Conservation (phyloP, 192 early-diverging fungal species). For the Irineochytrium annulatum region DNA sequence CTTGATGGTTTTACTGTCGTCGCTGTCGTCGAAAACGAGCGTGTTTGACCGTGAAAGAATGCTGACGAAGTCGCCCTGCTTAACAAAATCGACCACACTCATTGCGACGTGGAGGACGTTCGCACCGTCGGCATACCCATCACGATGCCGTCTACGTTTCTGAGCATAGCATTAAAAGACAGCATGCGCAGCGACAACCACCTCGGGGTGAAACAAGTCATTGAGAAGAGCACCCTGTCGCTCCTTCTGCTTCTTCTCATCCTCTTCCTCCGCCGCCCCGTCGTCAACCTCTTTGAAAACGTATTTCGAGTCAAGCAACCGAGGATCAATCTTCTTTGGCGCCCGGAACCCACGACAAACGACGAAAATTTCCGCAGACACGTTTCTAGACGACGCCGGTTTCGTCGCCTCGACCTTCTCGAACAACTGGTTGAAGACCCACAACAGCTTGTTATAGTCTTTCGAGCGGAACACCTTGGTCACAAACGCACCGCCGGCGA, state of each 20-base stretch:
- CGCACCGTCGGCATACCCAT: constrained; percentile 96
- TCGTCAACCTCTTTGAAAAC: constrained; percentile 92
- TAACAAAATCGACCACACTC: constrained; percentile 77
- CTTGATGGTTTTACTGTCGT: constrained; percentile 49
- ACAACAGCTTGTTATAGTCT: constrained; percentile 98
- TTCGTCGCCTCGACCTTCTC: constrained; percentile 96
- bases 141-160: constrained; percentile 85
- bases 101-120: constrained; percentile 78
- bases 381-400: constrained; percentile 93
- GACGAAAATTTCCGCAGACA: constrained; percentile 99
- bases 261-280: constrained; percentile 40
- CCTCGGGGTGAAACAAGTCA: constrained; percentile 88
- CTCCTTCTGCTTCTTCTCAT: constrained; percentile 51
- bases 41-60: constrained; percentile 74
- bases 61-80: constrained; percentile 68
- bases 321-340: constrained; percentile 91
- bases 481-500: constrained; percentile 89
- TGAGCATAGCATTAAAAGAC: constrained; percentile 1
- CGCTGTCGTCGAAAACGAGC: constrained; percentile 71
- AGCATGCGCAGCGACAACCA: constrained; percentile 8
- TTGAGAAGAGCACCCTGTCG: constrained; percentile 45
- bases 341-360: constrained; percentile 91
- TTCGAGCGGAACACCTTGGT: constrained; percentile 98
- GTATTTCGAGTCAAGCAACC: constrained; percentile 85
- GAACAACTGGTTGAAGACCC: constrained; percentile 98